Conservation (phyloP, 441 rosid genomes). For the Macaranga tanarius region DNA sequence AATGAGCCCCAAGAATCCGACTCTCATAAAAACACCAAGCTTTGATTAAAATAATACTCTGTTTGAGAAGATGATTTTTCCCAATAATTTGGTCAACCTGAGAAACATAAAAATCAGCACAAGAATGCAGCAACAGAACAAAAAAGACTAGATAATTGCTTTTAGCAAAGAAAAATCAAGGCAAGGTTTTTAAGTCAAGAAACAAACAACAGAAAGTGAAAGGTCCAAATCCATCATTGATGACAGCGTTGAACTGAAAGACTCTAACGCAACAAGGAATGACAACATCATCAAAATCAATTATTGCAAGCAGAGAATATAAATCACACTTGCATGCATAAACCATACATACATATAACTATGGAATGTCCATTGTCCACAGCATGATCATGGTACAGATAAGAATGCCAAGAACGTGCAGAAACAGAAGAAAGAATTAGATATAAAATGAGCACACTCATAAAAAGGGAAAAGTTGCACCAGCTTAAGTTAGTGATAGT, state of each 20-base stretch:
- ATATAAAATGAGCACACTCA: not conserved
- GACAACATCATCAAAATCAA: not conserved
- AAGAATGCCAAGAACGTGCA: not conserved
- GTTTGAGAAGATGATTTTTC: conserved; percentile 83
- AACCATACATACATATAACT: not conserved
- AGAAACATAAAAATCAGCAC: conserved; percentile 13
- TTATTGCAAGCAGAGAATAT: not conserved
- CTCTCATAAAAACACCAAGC: conserved; percentile 99
- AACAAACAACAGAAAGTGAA: not conserved
- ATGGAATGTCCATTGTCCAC: not conserved
- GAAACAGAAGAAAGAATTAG: not conserved
- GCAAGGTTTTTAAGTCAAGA: not conserved
- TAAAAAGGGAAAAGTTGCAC: not conserved
- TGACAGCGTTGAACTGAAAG: not conserved
- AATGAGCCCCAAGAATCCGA: conserved; percentile 85
- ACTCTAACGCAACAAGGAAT: not conserved
- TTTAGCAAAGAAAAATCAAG: not conserved
- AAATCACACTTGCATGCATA: not conserved
- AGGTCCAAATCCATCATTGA: conserved; percentile 1
- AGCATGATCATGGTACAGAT: not conserved
- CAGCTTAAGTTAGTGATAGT: not conserved
- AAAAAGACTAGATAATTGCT: not conserved
- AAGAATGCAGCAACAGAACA: not conserved
- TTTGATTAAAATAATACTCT: conserved; percentile 74
- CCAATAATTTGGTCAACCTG: conserved; percentile 78